Evolutionary conservation across 2,329 filamentous ascomycete genomes (phyloP), one percentile per base, ranked within the genome.

Genomic region (Cercospora sesami): DNA sequence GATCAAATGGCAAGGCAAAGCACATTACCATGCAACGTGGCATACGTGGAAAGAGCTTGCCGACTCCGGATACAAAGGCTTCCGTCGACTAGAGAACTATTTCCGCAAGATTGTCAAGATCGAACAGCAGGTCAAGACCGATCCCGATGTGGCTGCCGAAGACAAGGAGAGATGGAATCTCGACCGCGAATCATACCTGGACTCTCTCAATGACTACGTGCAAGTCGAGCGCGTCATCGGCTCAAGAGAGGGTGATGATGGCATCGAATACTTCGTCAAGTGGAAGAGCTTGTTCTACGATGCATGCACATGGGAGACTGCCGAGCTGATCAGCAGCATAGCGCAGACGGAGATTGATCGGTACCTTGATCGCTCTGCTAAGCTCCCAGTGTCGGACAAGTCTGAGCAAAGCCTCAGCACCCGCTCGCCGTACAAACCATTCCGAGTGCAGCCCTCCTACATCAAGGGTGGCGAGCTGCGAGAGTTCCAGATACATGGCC

Each of bases 1-100:
- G 80, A 93, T 99, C 80, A 99, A 99, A 82, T 99, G 96, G 95
- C 92, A 97, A 80, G 92, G 90, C 73, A 92, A 93, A 80, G 96
- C 95, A 10, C 93, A 99, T 78, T 90, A 96, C 74, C 95, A 99
- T 82, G 92, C 96, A 66, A 96, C 93, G 0, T 99, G 95, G 94
- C 94, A 98, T 80, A 90, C 89, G 0, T 90, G 90, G 68, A 89
- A 92, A 65, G 86, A 84, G 21, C 86, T 97, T 30, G 85, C 88
- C 26, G 87, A 89, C 45, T 58, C 53, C 48, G 63, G 53, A n/a
- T 91, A 90, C 77, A 92, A 92, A 70, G 94, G 95, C 69, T 90
- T 90, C 72, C 91, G 94, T 60, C 93, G 94, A 67, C 86, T 99
- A 7, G 95, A 98, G 77, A 99, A 99, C 78, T 99, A 98, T 82